phyloP scores from a whole-genome alignment of 768 basidiomycete genomes.

The Naganishia friedmannii region DNA sequence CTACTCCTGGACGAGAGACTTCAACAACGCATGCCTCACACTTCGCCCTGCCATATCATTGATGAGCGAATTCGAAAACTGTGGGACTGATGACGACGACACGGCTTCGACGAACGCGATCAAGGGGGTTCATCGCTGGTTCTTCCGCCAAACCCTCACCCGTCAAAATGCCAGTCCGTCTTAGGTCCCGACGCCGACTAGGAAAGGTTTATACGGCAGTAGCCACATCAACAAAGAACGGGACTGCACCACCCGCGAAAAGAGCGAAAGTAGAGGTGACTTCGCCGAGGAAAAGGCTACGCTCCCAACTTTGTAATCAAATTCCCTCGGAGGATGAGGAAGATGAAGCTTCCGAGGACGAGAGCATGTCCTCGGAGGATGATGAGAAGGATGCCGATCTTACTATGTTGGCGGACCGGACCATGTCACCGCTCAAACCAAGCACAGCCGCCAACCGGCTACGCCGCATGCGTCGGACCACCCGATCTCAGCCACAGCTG shows the following conservation, averaged over 20 bases:
- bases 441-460: conserved; percentile 13
- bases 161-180: conserved; percentile 15
- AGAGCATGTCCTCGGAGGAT: background rate
- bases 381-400: conserved; percentile 2
- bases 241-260: conserved; percentile 2
- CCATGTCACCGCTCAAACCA: conserved; percentile 8
- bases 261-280: conserved; percentile 1
- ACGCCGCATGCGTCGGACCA: background rate
- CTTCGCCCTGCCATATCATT: background rate
- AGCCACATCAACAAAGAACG: background rate
- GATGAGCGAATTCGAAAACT: conserved; percentile 8
- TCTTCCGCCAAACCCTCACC: conserved; percentile 23
- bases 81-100: conserved; percentile 16
- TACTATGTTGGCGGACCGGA: background rate
- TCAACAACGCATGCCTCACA: background rate
- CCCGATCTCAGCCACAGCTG: background rate
- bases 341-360: background rate
- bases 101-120: conserved; percentile 23
- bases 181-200: conserved; percentile 1
- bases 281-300: conserved; percentile 15
- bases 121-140: conserved; percentile 21
- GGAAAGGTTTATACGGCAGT: conserved; percentile 11
- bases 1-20: background rate
- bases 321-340: conserved; percentile 8
- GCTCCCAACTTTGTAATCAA: background rate